Evolutionary conservation across 768 basidiomycete genomes (phyloP), one percentile per base, ranked within the genome.

Genomic region (Naematelia aurantialba): DNA sequence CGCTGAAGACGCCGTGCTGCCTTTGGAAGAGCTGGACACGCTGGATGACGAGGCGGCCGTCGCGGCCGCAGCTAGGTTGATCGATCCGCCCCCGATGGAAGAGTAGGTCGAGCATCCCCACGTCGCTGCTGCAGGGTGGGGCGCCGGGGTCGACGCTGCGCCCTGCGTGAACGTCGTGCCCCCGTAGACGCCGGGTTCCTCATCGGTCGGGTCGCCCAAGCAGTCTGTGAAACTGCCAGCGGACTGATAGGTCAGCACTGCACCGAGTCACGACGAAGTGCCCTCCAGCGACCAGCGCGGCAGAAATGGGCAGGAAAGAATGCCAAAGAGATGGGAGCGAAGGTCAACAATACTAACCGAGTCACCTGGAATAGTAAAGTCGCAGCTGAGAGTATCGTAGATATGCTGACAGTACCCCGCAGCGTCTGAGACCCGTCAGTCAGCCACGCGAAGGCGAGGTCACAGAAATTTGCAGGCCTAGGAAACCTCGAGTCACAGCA

Each of bases 101-200:
- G 79, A 78, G 17, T 80, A 59, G 2, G 81, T 61, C 14, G 78
- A 79, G 79, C 91, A 92, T 21, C 80, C 76, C 17, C 84, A 87
- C 1, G 85, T 85, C 3, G 83, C 66, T 0, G 85, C 86, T 17
- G 79, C 70, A 3, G 81, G 76, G 64, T 81, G 80, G 3, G 80
- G 67, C 1, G 73, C 65, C 0, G 81, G 81, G 5, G 81, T 81
- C 27, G 71, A 54, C 2, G 76, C 71, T 45, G 78, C 74, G 42
- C 75, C 78, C 66, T 79, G 81, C 52, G 74, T 73, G 68, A 79
- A 81, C 10, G 78, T 80, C 10, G 73, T 72, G 1, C 74, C 72
- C 53, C 66, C 67, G 66, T 81, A 81, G 45, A 81, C 76, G 25
- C 79, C 79, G 8, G 72, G 69, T 34, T 62, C 61, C 51, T 70